Conservation (phyloP, 2,329 filamentous ascomycete genomes). For the Diaporthe velutina region DNA sequence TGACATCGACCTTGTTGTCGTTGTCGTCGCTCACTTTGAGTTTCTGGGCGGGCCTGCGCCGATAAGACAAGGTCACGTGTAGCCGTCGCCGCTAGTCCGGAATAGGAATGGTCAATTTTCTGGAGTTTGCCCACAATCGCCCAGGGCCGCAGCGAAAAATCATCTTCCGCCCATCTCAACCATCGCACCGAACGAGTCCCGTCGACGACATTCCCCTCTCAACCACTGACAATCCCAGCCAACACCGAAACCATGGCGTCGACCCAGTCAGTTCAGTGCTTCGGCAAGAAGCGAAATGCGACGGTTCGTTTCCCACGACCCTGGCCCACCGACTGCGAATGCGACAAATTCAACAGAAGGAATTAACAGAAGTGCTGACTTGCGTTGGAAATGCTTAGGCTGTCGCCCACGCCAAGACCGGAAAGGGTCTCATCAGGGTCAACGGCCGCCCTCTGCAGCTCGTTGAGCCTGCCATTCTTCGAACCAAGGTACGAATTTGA, state of each 20-base stretch:
- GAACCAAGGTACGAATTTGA: slow-evolving; percentile 84
- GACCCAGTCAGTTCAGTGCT: slow-evolving; percentile 92
- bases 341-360: slow-evolving; percentile 21
- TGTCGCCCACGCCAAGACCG: slow-evolving; percentile 44
- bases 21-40: no score
- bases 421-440: slow-evolving; percentile 90
- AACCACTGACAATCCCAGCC: slow-evolving; percentile 36
- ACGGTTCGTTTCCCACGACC: slow-evolving; percentile 58
- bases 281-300: slow-evolving; percentile 98
- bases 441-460: slow-evolving; percentile 96
- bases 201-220: slow-evolving; percentile 32
- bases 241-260: slow-evolving; percentile 76
- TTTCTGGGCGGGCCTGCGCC: background rate
- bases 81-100: background rate
- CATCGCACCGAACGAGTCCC: slow-evolving; percentile 21
- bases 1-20: slow-evolving; percentile 9
- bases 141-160: slow-evolving; percentile 35
- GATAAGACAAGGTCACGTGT: slow-evolving; percentile 40
- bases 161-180: slow-evolving; percentile 28
- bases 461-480: slow-evolving; percentile 95
- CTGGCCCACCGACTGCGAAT: slow-evolving; percentile 23
- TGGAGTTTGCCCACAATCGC: slow-evolving; percentile 37
- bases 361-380: slow-evolving; percentile 38
- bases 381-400: slow-evolving; percentile 32
- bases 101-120: background rate